Conservation (phyloP, 2,329 filamentous ascomycete species). For the Teratosphaeria viscida region DNA sequence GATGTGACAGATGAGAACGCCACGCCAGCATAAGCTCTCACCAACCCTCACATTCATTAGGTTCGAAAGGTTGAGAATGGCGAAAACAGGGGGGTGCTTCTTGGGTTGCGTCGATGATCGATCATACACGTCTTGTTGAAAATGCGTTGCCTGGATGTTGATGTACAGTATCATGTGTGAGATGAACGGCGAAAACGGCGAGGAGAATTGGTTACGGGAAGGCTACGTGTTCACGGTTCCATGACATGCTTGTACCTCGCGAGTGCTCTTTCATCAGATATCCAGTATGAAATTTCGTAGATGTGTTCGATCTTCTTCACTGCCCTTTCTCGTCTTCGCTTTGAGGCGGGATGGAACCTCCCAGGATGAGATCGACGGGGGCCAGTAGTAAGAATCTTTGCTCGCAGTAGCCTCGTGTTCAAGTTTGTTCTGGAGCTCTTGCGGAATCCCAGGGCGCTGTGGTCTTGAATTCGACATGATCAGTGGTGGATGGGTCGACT, state of each 20-base stretch:
- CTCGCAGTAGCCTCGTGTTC: too few species aligned
- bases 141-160: neutral
- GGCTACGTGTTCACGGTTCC: neutral
- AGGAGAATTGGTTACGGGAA: neutral
- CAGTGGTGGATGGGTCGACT: too few species aligned
- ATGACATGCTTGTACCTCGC: neutral
- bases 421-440: too few species aligned
- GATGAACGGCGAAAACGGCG: neutral
- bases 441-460: too few species aligned
- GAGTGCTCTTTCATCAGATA: neutral
- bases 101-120: neutral
- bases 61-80: neutral
- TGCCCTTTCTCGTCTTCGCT: too few species aligned
- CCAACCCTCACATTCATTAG: too few species aligned
- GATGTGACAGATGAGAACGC: neutral
- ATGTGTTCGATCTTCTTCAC: too few species aligned
- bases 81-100: neutral
- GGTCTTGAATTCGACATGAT: too few species aligned
- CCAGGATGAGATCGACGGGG: too few species aligned
- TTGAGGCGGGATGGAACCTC: too few species aligned
- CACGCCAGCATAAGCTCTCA: too few species aligned
- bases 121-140: neutral
- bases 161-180: neutral
- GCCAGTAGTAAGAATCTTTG: too few species aligned
- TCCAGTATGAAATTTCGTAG: neutral